Percentiles rank a stretch among this genome's conserved stretches.
phyloP scores from a whole-genome alignment of 148 eudicot species.

The Selenicereus undatus region DNA sequence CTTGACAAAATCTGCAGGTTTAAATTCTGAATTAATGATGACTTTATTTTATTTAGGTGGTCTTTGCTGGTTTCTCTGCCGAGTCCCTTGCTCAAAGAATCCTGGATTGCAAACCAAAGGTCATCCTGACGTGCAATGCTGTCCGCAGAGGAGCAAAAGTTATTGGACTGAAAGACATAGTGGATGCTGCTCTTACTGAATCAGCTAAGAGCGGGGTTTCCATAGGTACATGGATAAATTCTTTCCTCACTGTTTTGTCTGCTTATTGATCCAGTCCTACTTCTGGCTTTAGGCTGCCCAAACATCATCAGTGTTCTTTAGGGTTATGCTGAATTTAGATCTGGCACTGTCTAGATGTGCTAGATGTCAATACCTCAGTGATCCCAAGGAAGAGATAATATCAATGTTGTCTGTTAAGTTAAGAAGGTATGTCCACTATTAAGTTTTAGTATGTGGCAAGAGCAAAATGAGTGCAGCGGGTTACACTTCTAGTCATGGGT shows the following conservation, averaged over 20 bases:
- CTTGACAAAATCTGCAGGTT: not conserved
- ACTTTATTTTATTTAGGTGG: slow-evolving; percentile 58
- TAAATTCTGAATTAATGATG: not conserved
- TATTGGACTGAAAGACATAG: slow-evolving; percentile 79
- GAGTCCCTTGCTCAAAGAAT: slow-evolving; percentile 94
- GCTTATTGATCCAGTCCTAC: not conserved
- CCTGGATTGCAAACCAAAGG: slow-evolving; percentile 91
- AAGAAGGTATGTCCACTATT: not conserved
- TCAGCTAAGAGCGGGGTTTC: slow-evolving; percentile 54
- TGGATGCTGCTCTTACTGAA: slow-evolving; percentile 73
- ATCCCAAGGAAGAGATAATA: not conserved
- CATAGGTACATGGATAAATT: slow-evolving; percentile 46
- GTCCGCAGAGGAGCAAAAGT: slow-evolving; percentile 85
- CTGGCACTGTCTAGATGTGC: not conserved
- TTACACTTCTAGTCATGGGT: not conserved
- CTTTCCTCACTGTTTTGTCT: not conserved
- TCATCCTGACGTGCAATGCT: slow-evolving; percentile 93
- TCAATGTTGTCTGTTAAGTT: not conserved
- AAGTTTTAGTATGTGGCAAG: not conserved
- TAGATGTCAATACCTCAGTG: not conserved
- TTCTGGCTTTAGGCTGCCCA: not conserved
- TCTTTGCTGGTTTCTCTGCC: slow-evolving; percentile 98
- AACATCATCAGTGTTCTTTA: not conserved
- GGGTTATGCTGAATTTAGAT: not conserved
- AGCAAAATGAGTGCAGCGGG: not conserved